Evolutionary conservation across 148 eudicot species (phyloP).

Genomic region (Spergularia marina): DNA sequence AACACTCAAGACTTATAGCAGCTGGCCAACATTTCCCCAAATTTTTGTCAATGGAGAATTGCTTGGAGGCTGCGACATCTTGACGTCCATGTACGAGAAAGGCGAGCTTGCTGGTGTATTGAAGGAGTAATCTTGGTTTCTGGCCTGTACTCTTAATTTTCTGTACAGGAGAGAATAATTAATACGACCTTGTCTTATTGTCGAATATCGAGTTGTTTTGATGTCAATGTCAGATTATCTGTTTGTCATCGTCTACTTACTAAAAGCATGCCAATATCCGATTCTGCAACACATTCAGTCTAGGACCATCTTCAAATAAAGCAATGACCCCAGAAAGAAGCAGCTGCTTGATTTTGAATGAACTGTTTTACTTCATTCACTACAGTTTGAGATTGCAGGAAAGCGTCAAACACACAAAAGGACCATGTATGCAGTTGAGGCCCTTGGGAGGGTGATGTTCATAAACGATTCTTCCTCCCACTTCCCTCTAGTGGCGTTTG

Average conservation of each 20-base stretch:
- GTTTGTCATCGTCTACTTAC: too few relatives aligned
- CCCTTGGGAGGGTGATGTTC: too few relatives aligned
- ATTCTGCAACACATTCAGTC: too few relatives aligned
- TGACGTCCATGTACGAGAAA: slow-evolving; percentile 82
- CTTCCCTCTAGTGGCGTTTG: too few relatives aligned
- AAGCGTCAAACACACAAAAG: too few relatives aligned
- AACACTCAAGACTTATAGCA: slow-evolving; percentile 80
- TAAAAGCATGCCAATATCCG: too few relatives aligned
- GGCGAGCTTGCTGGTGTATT: slow-evolving; percentile 76
- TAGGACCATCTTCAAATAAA: not conserved
- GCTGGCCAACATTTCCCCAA: slow-evolving; percentile 98
- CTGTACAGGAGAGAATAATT: slow-evolving; percentile 7
- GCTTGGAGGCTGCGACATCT: slow-evolving; percentile 92
- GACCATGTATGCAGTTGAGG: too few relatives aligned
- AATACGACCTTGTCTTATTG: not conserved
- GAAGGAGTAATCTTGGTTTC: slow-evolving; percentile 19
- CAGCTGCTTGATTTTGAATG: not conserved
- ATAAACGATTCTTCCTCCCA: too few relatives aligned
- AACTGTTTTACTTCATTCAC: not conserved
- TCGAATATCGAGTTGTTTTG: slow-evolving; percentile 4
- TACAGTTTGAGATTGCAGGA: not conserved
- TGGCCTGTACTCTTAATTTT: slow-evolving; percentile 6
- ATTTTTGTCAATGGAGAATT: slow-evolving; percentile 84
- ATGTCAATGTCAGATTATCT: not conserved
- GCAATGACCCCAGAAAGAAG: not conserved